Evolutionary conservation across 163 green algal genomes (phyloP), one percentile per base, ranked within the genome.

Genomic region (Scenedesmus sp.): DNA sequence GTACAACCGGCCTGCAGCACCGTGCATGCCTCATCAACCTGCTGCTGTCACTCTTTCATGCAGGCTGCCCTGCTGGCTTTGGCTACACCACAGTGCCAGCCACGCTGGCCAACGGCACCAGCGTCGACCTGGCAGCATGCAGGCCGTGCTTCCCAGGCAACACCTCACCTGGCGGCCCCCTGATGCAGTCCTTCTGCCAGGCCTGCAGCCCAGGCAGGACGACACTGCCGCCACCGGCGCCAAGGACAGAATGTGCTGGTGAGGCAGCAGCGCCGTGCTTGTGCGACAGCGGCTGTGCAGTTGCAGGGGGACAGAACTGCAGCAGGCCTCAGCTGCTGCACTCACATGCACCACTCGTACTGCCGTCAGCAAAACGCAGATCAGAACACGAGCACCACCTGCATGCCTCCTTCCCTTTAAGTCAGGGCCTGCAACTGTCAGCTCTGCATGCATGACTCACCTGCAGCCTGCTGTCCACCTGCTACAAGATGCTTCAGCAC

Each of bases 1-100:
- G 18, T 81, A 44, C 5, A 49, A 35, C 10, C 15, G 16, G 30
- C 33, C 37, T 37, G 78, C 40, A 40, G 20, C 46, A 56, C 7
- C 10, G 46, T 56, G 46, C 56, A 30, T 26, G 16, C 56, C 18
- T 30, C 15, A 68, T 30, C 56, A 24, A 13, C 3, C 40, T 83
- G 42, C 78, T 83, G 78, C 40, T 59, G 26, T 22, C 18, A 18
- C 13, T 59, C 3, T 18, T 61, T 40, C 1, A 9, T 80, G 56
- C 83, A 89, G 83, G 37, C 42, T 59, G 83, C 35, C 59, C 59
- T 59, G 30, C 82, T 12, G 26, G 83, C 13, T 33, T 70, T 35
- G 59, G 59, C 1, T n/a, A n/a, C 59, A 33, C 22, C 59, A 18
- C 59, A 15, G 59, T 33, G 9, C 4, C 2, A 6, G 59, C 7